Base-by-base conservation (phyloP, 306 rosid genomes). In the Canavalia ensiformis region DNA sequence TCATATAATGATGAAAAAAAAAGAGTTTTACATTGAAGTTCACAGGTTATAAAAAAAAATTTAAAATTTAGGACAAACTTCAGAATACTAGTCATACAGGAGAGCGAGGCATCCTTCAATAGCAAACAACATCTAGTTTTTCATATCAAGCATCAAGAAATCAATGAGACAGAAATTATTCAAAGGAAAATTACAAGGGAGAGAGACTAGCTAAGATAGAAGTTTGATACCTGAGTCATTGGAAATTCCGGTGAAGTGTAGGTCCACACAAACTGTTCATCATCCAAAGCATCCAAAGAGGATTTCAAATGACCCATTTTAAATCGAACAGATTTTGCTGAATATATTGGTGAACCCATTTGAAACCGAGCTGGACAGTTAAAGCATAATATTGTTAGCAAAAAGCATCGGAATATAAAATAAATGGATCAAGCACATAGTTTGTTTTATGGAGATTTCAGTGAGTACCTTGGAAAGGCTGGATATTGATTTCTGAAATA, bases 171-270 rank as follows among this genome's bases (percentile, higher is more conserved):
- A 55, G 30, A 74, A 62, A 75, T 31, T 30, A 69, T 62, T 74
- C 76, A 67, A 37, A 28, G 37, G 68, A 70, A 54, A 51, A 68
- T 29, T 76, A 44, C 25, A 18, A 18, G 25, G 44, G 30, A 56
- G 41, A 56, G 41, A 77, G 81, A 50, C 73, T 45, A 82, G 68
- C 60, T 54, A 45, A 46, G 56, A 41, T 62, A 52, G 68, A 54
- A 81, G 68, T 55, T 35, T 65, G 78, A 73, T 69, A 89, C 99
- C 90, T 90, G 92, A 85, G 86, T 74, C 99, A 95, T 95, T 63
- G 90, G 89, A 85, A 91, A 95, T 66, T 72, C 92, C 3, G 90
- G 90, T 60, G 99, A 95, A 71, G 91, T 87, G 88, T 93, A 91
- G 30, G 97, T 93, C 99, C 98, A 95, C 58, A 72, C 64, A 75